A percentile compares a stretch with the other conserved stretches of the same genome.
Conservation (phyloP, 805 yeast species). For the Cyberlindnera xishuangbannaensis region DNA sequence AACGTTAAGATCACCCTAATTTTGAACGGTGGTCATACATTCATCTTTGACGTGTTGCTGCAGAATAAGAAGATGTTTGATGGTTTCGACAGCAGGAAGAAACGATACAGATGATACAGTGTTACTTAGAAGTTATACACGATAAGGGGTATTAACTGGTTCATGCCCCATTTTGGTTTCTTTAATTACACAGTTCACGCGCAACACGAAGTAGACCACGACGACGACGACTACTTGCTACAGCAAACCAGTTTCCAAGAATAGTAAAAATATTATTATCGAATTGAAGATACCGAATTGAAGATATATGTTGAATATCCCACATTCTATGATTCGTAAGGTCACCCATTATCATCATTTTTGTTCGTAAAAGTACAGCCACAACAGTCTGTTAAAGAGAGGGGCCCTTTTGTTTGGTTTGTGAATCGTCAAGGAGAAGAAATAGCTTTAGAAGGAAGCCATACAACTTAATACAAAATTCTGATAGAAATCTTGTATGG, state of each 20-base stretch:
- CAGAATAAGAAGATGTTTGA: conserved; percentile 45
- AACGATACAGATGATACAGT: too few species aligned
- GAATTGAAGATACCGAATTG: too few species aligned
- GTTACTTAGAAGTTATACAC: background rate
- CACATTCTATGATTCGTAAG: conserved; percentile 9
- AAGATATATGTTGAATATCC: conserved; percentile 18
- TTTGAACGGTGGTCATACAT: conserved; percentile 54
- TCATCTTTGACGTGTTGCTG: conserved; percentile 47
- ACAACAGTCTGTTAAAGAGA: conserved; percentile 12
- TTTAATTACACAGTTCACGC: too few species aligned
- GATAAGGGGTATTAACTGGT: background rate
- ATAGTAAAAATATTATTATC: too few species aligned
- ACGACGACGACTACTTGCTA: too few species aligned
- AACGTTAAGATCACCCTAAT: conserved; percentile 38
- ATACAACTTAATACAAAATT: conserved; percentile 59
- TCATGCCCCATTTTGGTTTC: too few species aligned
- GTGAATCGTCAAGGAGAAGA: too few species aligned
- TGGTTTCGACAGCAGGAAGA: conserved; percentile 22
- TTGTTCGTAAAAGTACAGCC: conserved; percentile 4
- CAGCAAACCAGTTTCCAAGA: too few species aligned
- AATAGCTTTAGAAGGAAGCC: too few species aligned
- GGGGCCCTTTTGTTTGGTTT: background rate
- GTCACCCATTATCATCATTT: conserved; percentile 3
- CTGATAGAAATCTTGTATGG: conserved; percentile 90
- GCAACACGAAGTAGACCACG: too few species aligned